Conservation (phyloP, 2,329 filamentous ascomycete species). For the Ascochyta viciae-villosae region DNA sequence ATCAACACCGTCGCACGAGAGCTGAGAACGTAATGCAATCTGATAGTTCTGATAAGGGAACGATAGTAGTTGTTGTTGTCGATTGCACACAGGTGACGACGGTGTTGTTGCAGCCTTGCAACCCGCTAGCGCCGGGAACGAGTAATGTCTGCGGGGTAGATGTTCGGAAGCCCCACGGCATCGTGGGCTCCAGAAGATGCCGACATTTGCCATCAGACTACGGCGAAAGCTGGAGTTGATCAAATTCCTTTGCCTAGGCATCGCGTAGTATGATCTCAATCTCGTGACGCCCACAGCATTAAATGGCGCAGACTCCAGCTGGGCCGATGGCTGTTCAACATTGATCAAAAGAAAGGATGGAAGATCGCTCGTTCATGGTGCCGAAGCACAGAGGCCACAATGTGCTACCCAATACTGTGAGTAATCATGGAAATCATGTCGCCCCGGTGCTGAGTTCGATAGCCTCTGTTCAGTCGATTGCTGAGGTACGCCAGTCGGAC, state of each 20-base stretch:
- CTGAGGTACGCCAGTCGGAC: constrained; percentile 49
- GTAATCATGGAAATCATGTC: background rate
- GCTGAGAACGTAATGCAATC: background rate
- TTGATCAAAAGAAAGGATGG: constrained; percentile 24
- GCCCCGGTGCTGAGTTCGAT: background rate
- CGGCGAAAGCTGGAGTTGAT: constrained; percentile 23
- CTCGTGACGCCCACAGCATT: too few relatives aligned
- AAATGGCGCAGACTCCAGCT: background rate
- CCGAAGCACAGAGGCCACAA: constrained; percentile 37
- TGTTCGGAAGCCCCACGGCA: constrained; percentile 21
- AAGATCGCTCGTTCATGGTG: constrained; percentile 38
- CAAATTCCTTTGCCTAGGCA: constrained; percentile 7
- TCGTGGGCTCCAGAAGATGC: constrained; percentile 18
- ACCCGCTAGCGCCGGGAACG: constrained; percentile 20
- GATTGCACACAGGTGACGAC: background rate
- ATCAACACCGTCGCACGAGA: background rate
- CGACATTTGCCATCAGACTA: constrained; percentile 29
- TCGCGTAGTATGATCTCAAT: background rate
- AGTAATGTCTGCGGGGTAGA: constrained; percentile 31
- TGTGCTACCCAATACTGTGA: constrained; percentile 44
- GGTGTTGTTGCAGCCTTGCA: background rate
- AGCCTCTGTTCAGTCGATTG: constrained; percentile 52
- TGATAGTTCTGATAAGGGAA: background rate
- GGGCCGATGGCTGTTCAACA: background rate
- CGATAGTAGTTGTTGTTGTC: background rate